Evolutionary conservation across 805 yeast species (phyloP), one percentile per base, ranked within the genome.

Genomic region (Sungouiozyma ichnusensis): DNA sequence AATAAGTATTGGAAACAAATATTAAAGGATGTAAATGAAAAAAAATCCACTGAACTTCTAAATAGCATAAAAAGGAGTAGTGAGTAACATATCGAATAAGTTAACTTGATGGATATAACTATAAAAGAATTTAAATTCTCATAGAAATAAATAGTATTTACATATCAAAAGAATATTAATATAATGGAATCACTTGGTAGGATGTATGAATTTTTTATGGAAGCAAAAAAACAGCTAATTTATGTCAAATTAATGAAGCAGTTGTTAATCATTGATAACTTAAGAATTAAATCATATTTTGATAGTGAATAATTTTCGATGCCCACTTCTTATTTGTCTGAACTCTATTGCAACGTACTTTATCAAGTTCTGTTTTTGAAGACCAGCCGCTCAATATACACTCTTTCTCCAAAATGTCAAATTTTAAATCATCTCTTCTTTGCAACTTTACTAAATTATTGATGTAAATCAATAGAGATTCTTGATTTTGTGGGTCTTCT

Each of bases 321-420:
- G 60, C 62, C 62, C 62, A 58, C 42, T 50, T 54, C 40, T 51
- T 51, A 43, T 53, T 57, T 11, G 52, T 50, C 11, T 54, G 38
- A 6, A 55, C 44, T 32, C 63, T 45, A 38, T 54, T 54, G 34
- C 49, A 52, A 36, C 50, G 51, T 37, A 57, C 36, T 27, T 48
- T 45, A 29, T 40, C 42, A 18, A 57, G 33, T 33, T 58, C 63
- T 5, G 49, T 47, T 13, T 46, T 43, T 4, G 60, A 53, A 35
- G 54, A 53, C 63, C 63, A 58, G 7, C 58, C 59, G 16, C 51
- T 47, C n/a, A 48, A 43, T 14, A 39, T 41, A 27, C 54, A 55
- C 29, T 44, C 48, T 31, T 48, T 45, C 46, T 55, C 58, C 33
- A 57, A 38, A n/a, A 38, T 46, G 20, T 53, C 53, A 31, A 54